Evolutionary conservation across 1,284 basidiomycete genomes (phyloP), one percentile per base, ranked within the genome.

Genomic region (Crocinoboletus sp.): DNA sequence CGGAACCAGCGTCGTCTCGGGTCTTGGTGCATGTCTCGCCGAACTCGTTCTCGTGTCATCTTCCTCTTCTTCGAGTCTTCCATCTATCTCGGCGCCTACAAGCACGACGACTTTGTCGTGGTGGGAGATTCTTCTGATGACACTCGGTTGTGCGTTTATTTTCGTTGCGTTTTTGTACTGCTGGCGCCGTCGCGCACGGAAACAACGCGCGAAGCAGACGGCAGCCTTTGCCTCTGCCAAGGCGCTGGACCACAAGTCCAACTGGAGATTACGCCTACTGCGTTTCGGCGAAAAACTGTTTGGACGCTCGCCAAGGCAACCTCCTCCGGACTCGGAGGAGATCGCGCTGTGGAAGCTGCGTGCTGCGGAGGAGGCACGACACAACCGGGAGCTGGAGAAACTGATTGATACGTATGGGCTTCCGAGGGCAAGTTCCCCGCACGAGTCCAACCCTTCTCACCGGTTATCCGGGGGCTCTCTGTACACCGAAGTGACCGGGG

Each of bases 41-140:
- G 78, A 84, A 34, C 73, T 92, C 17, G 84, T 89, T 41, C 49
- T 63, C 22, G 71, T 79, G 5, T 74, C 80, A 3, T 44, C 56
- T 2, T 70, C 76, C 4, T 71, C 71, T 3, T 59, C 71, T 3
- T 59, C 66, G 0, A 70, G 81, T 1, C 65, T 81, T 31, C 83
- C 82, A 28, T 68, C 72, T 29, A 71, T 80, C 54, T 75, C 77
- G 1, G 79, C 71, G 10, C 58, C 61, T 2, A 54, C 63, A 11
- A 61, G 56, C n/a, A 63, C 58, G n/a, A 60, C 58, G 13, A 60
- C 57, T 13, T 66, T 89, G 10, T 67, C 70, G 48, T 88, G 86
- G 84, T 90, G 88, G 87, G 72, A 89, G 65, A 89, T 89, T 52
- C 70, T 89, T 31, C 74, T 90, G 48, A 89, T 89, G 83, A 71